These are phyloP conservation scores for Botryotinia calthae DNA, from an alignment of 2,329 filamentous ascomycete genomes.

Conservation along the genomic window DNA sequence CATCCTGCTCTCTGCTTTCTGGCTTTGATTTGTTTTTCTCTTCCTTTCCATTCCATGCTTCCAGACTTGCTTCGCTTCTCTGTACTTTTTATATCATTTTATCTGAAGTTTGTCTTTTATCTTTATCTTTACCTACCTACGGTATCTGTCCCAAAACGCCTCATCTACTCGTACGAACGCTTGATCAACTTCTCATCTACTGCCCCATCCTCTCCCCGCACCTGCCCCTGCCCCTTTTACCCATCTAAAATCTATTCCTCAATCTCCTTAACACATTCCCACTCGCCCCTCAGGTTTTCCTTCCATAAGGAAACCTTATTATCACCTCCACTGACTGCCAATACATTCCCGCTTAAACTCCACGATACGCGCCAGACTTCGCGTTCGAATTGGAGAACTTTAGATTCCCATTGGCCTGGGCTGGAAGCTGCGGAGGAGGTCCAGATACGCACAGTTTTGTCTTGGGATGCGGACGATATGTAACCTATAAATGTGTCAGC, in stretches of 20 bases:
- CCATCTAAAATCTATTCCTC: conserved; percentile 62
- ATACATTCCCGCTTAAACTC: conserved; percentile 93
- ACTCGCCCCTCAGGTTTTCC: conserved; percentile 93
- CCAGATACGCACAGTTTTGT: conserved; percentile 98
- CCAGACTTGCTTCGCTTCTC: neutral
- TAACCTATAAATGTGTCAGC: conserved; percentile 57
- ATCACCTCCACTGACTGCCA: conserved; percentile 89
- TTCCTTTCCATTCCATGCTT: neutral
- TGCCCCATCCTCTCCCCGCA: too few species aligned
- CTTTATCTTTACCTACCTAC: conserved; percentile 2
- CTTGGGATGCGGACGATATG: conserved; percentile 91
- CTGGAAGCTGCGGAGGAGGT: conserved; percentile 65
- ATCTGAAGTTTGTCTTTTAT: neutral
- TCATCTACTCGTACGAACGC: conserved; percentile 1
- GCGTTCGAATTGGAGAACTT: conserved; percentile 82
- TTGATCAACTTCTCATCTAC: neutral
- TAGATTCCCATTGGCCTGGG: conserved; percentile 76
- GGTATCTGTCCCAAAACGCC: conserved; percentile 7
- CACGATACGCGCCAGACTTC: conserved; percentile 96
- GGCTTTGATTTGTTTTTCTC: neutral
- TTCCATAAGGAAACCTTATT: conserved; percentile 99
- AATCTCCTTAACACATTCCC: conserved; percentile 96
- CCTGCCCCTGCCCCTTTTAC: neutral
- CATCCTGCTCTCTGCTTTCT: neutral
- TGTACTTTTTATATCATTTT: neutral